A percentile compares a stretch with the other conserved stretches of the same genome.
phyloP scores from a whole-genome alignment of 441 rosid genomes.

The Aleurites moluccanus region DNA sequence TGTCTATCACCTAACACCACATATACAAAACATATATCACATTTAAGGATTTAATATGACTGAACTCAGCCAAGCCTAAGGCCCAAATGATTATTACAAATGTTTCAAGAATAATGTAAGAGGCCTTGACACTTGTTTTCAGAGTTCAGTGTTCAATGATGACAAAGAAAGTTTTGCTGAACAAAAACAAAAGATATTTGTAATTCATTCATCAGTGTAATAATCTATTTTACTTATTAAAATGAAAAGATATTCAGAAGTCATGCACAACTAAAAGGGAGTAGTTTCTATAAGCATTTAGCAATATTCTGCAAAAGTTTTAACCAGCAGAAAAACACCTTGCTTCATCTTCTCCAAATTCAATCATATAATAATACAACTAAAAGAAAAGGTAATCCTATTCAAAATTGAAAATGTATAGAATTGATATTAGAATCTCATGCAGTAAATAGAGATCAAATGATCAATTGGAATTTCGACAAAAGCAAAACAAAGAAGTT shows the following conservation, averaged over 20 bases:
- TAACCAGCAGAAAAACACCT: neutral
- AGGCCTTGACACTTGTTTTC: neutral
- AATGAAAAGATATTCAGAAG: neutral
- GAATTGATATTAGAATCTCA: neutral
- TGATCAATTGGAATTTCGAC: neutral
- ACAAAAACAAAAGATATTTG: constrained; percentile 8
- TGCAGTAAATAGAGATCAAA: neutral
- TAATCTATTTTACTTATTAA: neutral
- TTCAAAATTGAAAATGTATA: neutral
- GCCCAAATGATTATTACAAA: neutral
- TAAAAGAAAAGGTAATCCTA: neutral
- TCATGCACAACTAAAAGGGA: neutral
- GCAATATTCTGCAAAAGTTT: neutral
- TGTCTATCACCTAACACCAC: constrained; percentile 52
- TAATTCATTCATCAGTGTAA: neutral
- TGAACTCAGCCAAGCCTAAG: neutral
- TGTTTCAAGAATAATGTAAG: neutral
- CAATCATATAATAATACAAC: neutral
- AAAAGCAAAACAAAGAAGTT: no score
- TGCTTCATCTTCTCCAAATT: neutral
- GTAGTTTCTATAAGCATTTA: neutral
- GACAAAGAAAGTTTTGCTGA: neutral
- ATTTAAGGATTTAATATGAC: neutral
- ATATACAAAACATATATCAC: constrained; percentile 10
- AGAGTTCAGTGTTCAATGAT: neutral